Conservation (phyloP, 768 basidiomycete genomes). For the Boletus subparvulus region DNA sequence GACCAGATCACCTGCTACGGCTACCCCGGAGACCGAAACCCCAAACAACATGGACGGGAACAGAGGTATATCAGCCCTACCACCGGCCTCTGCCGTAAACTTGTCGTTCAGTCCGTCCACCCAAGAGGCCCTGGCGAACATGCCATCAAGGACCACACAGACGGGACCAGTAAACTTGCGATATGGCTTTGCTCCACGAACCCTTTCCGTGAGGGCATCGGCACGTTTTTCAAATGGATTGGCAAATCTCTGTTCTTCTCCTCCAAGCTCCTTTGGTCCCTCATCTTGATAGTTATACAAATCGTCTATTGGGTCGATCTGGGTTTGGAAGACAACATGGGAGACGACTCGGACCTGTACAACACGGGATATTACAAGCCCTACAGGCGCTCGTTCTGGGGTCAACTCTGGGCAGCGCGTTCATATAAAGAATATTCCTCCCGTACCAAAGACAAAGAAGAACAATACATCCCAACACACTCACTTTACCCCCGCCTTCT, state of each 20-base stretch:
- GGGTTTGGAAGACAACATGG: not conserved
- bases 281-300: not conserved
- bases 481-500: too few relatives aligned
- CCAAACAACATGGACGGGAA: conserved; percentile 7
- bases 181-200: too few relatives aligned
- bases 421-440: conserved; percentile 19
- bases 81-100: too few relatives aligned
- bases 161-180: too few relatives aligned
- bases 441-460: too few relatives aligned
- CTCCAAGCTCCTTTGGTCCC: conserved; percentile 10
- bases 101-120: too few relatives aligned
- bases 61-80: conserved; percentile 18
- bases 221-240: conserved; percentile 8
- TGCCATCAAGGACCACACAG: too few relatives aligned
- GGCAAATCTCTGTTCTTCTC: conserved; percentile 8
- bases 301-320: not conserved
- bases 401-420: conserved; percentile 24
- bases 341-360: not conserved
- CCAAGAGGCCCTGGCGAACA: too few relatives aligned
- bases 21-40: not conserved
- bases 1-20: conserved; percentile 7
- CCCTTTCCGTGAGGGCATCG: too few relatives aligned
- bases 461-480: too few relatives aligned
- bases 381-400: not conserved
- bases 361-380: conserved; percentile 2